Conservation (phyloP, 169 alveolate genomes). For the Neospora caninum region DNA sequence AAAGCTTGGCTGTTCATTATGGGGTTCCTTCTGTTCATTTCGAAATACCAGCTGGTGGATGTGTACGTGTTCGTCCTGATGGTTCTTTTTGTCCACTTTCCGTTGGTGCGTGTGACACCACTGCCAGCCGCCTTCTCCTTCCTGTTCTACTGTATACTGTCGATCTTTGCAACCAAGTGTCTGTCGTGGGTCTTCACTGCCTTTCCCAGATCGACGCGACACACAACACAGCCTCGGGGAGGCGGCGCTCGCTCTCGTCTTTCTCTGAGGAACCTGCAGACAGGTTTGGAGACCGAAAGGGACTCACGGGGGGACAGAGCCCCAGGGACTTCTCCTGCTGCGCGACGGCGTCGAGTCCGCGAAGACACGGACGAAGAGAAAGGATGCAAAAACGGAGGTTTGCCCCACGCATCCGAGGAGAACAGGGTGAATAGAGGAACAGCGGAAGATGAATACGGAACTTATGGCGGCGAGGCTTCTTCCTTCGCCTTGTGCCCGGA, state of each 20-base stretch:
- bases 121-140: constrained; percentile 42
- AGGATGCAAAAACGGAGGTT: too few relatives aligned
- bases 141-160: constrained; percentile 43
- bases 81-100: constrained; percentile 41
- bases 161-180: constrained; percentile 36
- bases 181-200: not conserved
- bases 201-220: not conserved
- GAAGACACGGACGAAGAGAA: too few relatives aligned
- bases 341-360: too few relatives aligned
- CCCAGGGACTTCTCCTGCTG: too few relatives aligned
- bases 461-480: too few relatives aligned
- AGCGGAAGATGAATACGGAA: too few relatives aligned
- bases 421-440: too few relatives aligned
- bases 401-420: too few relatives aligned
- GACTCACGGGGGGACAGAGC: too few relatives aligned
- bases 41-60: constrained; percentile 62
- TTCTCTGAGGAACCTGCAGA: not conserved
- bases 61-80: constrained; percentile 42
- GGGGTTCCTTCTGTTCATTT: constrained; percentile 13
- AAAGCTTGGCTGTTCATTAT: not conserved
- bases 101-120: constrained; percentile 36
- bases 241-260: not conserved
- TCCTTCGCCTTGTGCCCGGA: too few relatives aligned
- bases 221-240: not conserved
- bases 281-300: not conserved